Percentiles rank a stretch among this genome's conserved stretches.
Conservation (phyloP, 257 asterid genomes). For the Thymus mandschuricus region DNA sequence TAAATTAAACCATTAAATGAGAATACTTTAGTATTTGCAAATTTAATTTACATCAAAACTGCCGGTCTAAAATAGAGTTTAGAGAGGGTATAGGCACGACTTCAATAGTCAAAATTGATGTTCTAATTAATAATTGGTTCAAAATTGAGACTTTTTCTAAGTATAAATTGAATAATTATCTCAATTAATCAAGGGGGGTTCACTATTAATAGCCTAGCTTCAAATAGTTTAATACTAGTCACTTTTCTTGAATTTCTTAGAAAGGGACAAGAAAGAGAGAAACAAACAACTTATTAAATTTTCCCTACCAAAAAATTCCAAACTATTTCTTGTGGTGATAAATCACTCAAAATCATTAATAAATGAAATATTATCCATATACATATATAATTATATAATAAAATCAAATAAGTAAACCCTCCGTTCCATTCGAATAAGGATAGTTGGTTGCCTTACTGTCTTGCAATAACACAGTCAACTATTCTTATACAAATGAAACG, state of each 20-base stretch:
- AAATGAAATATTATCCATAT: neutral
- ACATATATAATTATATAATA: neutral
- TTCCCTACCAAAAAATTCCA: neutral
- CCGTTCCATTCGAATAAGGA: too few relatives aligned
- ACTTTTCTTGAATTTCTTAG: neutral
- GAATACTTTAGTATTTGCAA: neutral
- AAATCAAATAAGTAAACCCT: neutral
- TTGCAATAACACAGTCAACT: too few relatives aligned
- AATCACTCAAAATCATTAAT: neutral
- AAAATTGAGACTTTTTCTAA: neutral
- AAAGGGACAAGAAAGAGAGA: constrained; percentile 3
- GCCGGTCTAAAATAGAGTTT: neutral
- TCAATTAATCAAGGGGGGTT: neutral
- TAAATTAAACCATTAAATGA: too few relatives aligned
- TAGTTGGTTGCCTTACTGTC: too few relatives aligned
- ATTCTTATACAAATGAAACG: too few relatives aligned
- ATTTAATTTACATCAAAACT: neutral
- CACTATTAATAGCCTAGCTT: neutral
- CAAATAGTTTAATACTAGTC: neutral
- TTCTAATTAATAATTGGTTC: neutral
- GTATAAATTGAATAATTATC: neutral
- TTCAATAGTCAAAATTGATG: constrained; percentile 2
- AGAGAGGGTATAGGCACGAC: neutral
- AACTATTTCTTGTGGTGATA: neutral
- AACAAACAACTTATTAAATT: neutral